Evolutionary conservation across 805 yeast genomes (phyloP), one percentile per base, ranked within the genome.

Genomic region (Wickerhamiella parazyma): DNA sequence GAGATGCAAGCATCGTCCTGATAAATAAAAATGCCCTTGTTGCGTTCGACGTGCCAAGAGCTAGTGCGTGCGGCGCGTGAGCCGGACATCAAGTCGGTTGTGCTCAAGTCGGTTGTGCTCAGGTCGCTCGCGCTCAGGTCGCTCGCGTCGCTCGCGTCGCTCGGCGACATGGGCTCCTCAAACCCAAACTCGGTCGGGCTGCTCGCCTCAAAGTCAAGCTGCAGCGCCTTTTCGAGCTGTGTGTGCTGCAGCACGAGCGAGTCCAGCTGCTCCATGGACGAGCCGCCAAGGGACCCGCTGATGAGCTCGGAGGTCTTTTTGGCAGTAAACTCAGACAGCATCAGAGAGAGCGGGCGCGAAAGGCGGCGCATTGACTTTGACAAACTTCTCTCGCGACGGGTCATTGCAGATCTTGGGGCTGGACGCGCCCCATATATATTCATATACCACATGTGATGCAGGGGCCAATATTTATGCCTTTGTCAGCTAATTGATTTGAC

Each of bases 291-390:
- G n/a, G n/a, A n/a, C n/a, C n/a, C n/a, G n/a, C n/a, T n/a, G n/a
- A 39, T 16, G 22, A 39, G 33, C 33, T 22, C 12, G 19, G 24
- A 25, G 17, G 37, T 24, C 10, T 35, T 31, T 33, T 40, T 40
- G 18, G 33, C 31, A 4, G 24, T 6, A n/a, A 40, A 33, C 9
- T 40, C 43, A 17, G 43, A 17, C 4, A 40, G 14, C 16, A 40
- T 40, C 24, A 40, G n/a, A 10, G 43, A 40, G 26, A 40, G 24
- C 14, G 43, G 43, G 10, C 43, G 33, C 20, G 43, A 40, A 4
- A 40, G 33, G 11, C 38, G 38, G 14, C 21, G 35, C 43, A 40
- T 33, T 22, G 43, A 36, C 7, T 21, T 24, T 16, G 36, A 28
- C 31, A 33, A 11, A 17, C 33, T 33, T n/a, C 43, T 22, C 16